Evolutionary conservation across 2,329 filamentous ascomycete genomes (phyloP), one percentile per base, ranked within the genome.

Genomic region (Metarhizium sp.): DNA sequence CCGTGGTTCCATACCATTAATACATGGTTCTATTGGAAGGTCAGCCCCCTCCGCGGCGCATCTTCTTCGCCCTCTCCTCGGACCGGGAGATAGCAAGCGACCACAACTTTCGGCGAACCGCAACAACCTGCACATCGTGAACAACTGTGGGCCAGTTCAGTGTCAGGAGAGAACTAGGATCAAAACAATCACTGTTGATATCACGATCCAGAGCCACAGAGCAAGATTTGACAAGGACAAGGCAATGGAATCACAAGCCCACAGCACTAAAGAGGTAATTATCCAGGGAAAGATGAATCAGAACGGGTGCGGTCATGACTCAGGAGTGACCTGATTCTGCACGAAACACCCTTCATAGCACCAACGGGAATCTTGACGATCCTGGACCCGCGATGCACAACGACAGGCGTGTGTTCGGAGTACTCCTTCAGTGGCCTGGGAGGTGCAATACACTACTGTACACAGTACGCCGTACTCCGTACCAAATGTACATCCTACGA

Each of bases 311-410:
- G 8, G 20, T 29, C 55, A 52, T 48, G 52, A 52, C 30, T 54
- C 55, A 34, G 14, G 55, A 38, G 48, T 49, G 52, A 52, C 32
- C 52, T 57, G 52, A 52, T 54, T 51, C 32, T 48, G 30, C 16
- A 13, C 38, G 43, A 25, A 14, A 38, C n/a, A 13, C n/a, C 51
- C 34, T 8, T 43, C 6, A 18, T 18, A 14, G 25, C 49, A 51
- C 14, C 14, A 2, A 42, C 18, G 43, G 48, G 42, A 29, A 46
- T 25, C 29, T 50, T 11, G 16, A 29, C 11, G 25, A 48, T 48
- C 25, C 20, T 30, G 45, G 25, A 16, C 45, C 25, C 25, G 45
- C 13, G 20, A 48, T 36, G 32, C 13, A 18, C 48, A 18, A 50
- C 32, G 32, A 50, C 32, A 32, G 13, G 43, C n/a, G 43, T n/a